A percentile compares a stretch with the other conserved stretches of the same genome.
Conservation (phyloP, 495 filamentous ascomycete genomes). For the Xylaria intraflava region DNA sequence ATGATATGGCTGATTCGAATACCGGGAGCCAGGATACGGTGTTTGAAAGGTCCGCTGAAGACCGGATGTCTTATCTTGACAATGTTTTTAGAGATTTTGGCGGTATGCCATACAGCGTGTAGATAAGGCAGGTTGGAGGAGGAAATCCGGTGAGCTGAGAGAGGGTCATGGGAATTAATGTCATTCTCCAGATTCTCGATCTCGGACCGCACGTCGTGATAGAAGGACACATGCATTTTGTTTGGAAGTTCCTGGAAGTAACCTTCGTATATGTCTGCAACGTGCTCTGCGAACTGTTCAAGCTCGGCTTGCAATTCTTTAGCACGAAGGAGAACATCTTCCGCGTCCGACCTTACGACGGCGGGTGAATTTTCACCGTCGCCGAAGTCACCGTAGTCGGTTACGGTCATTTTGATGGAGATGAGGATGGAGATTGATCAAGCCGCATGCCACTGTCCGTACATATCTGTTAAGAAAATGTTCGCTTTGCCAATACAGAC, state of each 20-base stretch:
- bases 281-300: conserved; percentile 17
- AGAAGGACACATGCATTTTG: conserved; percentile 20
- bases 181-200: conserved; percentile 16
- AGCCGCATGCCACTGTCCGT: too few relatives aligned
- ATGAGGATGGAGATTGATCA: not conserved
- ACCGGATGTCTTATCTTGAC: conserved; percentile 23
- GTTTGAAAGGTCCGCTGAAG: conserved; percentile 22
- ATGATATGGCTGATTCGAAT: conserved; percentile 20
- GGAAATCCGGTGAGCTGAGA: conserved; percentile 14
- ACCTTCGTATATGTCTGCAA: conserved; percentile 15
- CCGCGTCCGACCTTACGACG: not conserved
- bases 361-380: not conserved
- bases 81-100: conserved; percentile 21
- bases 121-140: conserved; percentile 24
- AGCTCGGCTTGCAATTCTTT: conserved; percentile 22
- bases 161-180: conserved; percentile 11
- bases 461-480: too few relatives aligned
- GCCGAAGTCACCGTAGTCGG: not conserved
- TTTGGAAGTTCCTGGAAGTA: conserved; percentile 23
- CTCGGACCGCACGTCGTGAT: conserved; percentile 18
- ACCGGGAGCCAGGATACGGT: conserved; percentile 20
- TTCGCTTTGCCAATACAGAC: too few relatives aligned
- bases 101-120: conserved; percentile 23
- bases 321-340: conserved; percentile 8
- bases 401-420: not conserved